Evolutionary conservation across 768 basidiomycete species (phyloP).

Genomic region (Udeniomyces megalosporus): DNA sequence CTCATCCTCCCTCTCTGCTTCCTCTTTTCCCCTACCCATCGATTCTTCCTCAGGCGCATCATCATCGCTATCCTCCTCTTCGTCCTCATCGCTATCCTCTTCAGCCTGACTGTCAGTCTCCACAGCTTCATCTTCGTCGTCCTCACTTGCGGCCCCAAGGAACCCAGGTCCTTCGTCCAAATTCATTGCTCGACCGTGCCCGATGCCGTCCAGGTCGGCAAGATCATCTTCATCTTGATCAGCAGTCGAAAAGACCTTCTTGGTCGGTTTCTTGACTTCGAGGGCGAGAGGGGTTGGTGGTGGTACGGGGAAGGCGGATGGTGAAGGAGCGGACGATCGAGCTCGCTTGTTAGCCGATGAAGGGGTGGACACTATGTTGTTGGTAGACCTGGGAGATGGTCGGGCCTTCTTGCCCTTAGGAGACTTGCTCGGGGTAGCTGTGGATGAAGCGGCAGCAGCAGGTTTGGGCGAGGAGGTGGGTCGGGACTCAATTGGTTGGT

Average conservation of each 20-base stretch:
- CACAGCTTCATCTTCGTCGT: not conserved
- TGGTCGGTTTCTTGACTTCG: not conserved
- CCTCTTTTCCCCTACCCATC: not conserved
- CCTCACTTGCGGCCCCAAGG: not conserved
- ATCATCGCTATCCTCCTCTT: not conserved
- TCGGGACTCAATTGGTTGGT: not conserved
- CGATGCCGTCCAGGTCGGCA: not conserved
- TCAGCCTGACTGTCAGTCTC: not conserved
- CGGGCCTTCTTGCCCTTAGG: no score
- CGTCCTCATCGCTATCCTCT: not conserved
- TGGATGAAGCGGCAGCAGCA: not conserved
- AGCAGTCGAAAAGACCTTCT: not conserved
- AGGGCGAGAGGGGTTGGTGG: not conserved
- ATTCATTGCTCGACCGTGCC: not conserved
- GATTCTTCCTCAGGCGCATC: constrained; percentile 8
- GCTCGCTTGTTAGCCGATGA: no score
- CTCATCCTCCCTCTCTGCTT: not conserved
- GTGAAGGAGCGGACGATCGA: no score
- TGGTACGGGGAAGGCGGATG: no score
- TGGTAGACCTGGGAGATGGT: no score
- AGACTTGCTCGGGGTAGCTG: not conserved
- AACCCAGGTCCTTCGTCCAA: not conserved
- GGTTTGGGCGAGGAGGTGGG: not conserved
- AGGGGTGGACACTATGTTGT: no score
- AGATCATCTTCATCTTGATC: not conserved